Evolutionary conservation across 2,329 filamentous ascomycete genomes (phyloP).

Genomic region (Paradendryphiella salina): DNA sequence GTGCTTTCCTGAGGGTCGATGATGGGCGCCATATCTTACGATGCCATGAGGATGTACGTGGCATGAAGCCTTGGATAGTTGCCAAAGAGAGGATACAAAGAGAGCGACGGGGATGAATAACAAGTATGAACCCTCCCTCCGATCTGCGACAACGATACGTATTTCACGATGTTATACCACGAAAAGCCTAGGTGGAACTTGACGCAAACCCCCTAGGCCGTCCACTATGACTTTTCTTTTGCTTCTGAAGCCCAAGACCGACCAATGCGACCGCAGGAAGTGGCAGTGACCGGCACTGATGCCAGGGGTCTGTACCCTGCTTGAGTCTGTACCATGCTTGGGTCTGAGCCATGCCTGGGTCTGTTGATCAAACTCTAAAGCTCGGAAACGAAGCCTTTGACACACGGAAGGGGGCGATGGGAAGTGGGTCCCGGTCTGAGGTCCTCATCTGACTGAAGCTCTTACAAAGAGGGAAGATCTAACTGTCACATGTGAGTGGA

Average conservation of each 20-base stretch:
- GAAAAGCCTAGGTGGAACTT: background rate
- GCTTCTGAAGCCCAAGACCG: conserved; percentile 8
- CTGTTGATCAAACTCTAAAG: conserved; percentile 8
- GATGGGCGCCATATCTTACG: conserved; percentile 10
- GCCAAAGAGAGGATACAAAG: conserved; percentile 1
- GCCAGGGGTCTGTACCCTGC: background rate
- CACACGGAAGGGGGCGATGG: conserved; percentile 3
- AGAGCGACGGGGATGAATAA: background rate
- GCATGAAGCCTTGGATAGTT: background rate
- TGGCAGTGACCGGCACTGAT: conserved; percentile 1
- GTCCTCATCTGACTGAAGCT: background rate
- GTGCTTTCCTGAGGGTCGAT: conserved; percentile 15
- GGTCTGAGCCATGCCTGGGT: background rate
- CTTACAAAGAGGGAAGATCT: background rate
- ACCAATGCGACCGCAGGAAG: background rate
- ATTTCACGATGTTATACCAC: conserved; percentile 1
- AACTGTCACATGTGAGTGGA: background rate
- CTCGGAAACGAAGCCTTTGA: conserved; percentile 1
- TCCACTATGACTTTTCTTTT: conserved; percentile 2
- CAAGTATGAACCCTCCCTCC: background rate
- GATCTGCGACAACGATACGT: background rate
- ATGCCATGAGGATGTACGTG: background rate
- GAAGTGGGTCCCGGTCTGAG: conserved; percentile 6
- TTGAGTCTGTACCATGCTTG: conserved; percentile 6
- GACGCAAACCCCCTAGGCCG: conserved; percentile 2